Conservation (phyloP, 2,329 filamentous ascomycete species). For the Ceratocystis variospora region DNA sequence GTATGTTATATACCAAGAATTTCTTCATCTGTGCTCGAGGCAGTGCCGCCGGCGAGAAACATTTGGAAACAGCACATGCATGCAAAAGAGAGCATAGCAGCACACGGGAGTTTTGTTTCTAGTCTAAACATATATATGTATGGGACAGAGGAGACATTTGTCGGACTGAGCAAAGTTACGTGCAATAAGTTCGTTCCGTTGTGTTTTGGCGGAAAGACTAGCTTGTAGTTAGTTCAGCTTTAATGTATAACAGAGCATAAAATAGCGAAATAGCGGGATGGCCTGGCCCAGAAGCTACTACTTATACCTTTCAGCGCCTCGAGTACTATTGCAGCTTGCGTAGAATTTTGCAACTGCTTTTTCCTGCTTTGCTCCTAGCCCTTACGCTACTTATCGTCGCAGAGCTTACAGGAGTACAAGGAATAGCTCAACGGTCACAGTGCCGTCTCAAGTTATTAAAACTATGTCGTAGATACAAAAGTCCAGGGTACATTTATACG, state of each 20-base stretch:
- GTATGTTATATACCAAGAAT: neutral
- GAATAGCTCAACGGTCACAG: constrained; percentile 1
- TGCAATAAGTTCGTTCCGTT: too few species aligned
- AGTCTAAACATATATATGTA: neutral
- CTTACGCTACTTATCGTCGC: neutral
- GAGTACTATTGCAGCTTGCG: too few species aligned
- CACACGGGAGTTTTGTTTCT: neutral
- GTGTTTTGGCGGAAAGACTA: too few species aligned
- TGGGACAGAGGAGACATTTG: too few species aligned
- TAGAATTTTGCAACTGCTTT: too few species aligned
- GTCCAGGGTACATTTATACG: neutral
- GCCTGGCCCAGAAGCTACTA: too few species aligned
- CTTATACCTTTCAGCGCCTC: too few species aligned
- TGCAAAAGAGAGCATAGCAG: neutral
- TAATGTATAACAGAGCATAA: too few species aligned
- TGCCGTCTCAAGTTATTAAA: neutral
- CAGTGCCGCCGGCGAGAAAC: neutral
- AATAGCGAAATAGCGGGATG: too few species aligned
- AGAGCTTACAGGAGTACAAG: constrained; percentile 4
- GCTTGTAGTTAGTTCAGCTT: too few species aligned
- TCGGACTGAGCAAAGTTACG: too few species aligned
- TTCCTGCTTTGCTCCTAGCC: neutral
- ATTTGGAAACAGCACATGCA: neutral
- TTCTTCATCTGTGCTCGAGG: neutral
- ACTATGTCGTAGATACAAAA: neutral